Evolutionary conservation across 2,329 filamentous ascomycete species (phyloP).

Genomic region (Pleomassaria siparia): DNA sequence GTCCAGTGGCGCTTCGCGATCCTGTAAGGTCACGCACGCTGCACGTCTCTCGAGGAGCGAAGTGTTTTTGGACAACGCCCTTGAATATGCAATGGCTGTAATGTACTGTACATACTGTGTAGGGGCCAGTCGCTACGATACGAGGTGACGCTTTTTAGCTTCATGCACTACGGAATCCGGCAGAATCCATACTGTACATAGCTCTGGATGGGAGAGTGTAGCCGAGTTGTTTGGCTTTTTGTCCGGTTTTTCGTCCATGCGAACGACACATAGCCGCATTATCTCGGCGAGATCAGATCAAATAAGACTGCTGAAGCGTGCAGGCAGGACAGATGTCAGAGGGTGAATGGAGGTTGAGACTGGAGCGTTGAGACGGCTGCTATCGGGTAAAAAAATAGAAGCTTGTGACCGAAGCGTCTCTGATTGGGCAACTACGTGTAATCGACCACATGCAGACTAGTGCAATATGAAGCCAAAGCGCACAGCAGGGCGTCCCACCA

Average conservation of each 20-base stretch:
- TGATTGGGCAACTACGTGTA: neutral
- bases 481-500: slow-evolving; percentile 4
- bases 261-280: neutral
- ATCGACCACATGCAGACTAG: neutral
- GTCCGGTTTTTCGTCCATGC: neutral
- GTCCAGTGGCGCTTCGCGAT: slow-evolving; percentile 11
- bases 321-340: too few relatives aligned
- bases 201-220: too few relatives aligned
- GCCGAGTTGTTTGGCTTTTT: neutral
- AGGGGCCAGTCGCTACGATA: slow-evolving; percentile 16
- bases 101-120: slow-evolving; percentile 2
- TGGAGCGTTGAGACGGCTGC: neutral
- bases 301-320: neutral
- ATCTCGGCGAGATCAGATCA: neutral
- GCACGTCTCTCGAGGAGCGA: neutral
- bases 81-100: neutral
- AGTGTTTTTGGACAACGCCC: neutral
- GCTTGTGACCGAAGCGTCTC: neutral
- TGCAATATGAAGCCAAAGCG: neutral
- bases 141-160: slow-evolving; percentile 7
- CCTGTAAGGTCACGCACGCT: slow-evolving; percentile 3
- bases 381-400: slow-evolving; percentile 1
- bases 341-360: neutral
- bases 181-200: too few relatives aligned
- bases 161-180: slow-evolving; percentile 14